A percentile compares a stretch with the other conserved stretches of the same genome.
phyloP scores from a whole-genome alignment of 805 yeast species.

The Sugiyamaella americana region DNA sequence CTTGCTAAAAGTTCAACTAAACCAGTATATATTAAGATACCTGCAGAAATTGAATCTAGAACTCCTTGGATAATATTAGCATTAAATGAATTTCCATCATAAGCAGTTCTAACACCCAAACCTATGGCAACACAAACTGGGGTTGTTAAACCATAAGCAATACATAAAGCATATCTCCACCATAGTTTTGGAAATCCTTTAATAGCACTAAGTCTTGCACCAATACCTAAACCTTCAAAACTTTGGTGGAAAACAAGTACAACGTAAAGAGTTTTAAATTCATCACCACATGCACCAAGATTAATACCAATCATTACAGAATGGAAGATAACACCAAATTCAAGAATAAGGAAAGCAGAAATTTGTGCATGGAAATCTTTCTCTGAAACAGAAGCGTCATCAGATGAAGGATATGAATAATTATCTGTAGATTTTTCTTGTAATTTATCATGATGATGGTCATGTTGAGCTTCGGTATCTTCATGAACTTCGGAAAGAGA shows the following conservation, averaged over 20 bases:
- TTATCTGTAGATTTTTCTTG: conserved; percentile 12
- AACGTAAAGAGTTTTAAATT: conserved; percentile 55
- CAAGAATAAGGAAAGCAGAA: conserved; percentile 50
- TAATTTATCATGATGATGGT: conserved; percentile 29
- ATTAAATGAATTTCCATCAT: conserved; percentile 47
- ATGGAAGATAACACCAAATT: conserved; percentile 70
- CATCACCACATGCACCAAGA: conserved; percentile 58
- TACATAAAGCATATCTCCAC: conserved; percentile 48
- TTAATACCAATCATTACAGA: conserved; percentile 69
- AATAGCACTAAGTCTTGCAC: conserved; percentile 58
- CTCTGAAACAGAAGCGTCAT: conserved; percentile 1
- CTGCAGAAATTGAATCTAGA: conserved; percentile 65
- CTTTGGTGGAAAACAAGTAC: conserved; percentile 70
- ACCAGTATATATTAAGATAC: conserved; percentile 65
- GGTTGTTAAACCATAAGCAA: conserved; percentile 53
- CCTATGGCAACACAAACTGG: conserved; percentile 73
- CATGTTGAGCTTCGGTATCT: conserved; percentile 10
- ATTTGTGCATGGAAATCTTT: conserved; percentile 31
- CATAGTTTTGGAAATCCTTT: conserved; percentile 47
- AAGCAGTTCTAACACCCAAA: conserved; percentile 57
- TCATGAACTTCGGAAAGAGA: conserved; percentile 17
- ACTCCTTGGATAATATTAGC: conserved; percentile 57
- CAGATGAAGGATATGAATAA: conserved; percentile 3
- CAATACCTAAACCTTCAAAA: conserved; percentile 76
- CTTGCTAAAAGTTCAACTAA: conserved; percentile 70